Base-by-base conservation (phyloP, 352 stramenopile genomes). In the Blastocystis sp. region DNA sequence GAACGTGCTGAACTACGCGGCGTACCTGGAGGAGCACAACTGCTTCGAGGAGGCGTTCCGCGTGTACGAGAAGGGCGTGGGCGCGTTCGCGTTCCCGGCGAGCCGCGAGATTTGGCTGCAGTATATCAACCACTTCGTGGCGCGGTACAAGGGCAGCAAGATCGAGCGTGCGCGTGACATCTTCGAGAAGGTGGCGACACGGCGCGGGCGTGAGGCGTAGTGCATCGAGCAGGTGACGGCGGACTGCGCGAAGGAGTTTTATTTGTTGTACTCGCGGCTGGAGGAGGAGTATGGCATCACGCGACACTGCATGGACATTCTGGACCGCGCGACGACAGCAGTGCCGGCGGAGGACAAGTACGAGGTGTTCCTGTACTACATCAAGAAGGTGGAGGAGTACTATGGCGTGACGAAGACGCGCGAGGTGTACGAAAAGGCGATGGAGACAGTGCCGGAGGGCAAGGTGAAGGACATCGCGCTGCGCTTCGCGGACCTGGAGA, bases 1-100 rank as follows among this genome's bases (percentile, higher is more conserved):
- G 70, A 98, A 98, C 91, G 92, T 99, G 40, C 91, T 99, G 4
- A 98, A 99, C 90, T 98, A 96, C 91, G 96, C 95, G 0, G 89
- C 92, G 0, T 98, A 97, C 86, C 91, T 99, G 64, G 93, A 98
- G 69, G 96, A 98, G 82, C 92, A 98, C 88, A 95, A 97, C 87
- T 99, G 97, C 89, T 99, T 98, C 89, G 95, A 98, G 89, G 94
- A 98, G 53, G 92, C 93, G 1, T 98, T 98, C 89, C 91, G 93
- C 11, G 94, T 95, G 7, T 98, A 96, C 89, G 96, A 99, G 91
- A 62, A 88, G 34, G 94, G 93, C n/a, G 80, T 97, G 41, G 90
- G 90, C 14, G 79, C 96, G 38, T 97, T 97, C 89, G 76, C 90
- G 69, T 99, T 97, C 90, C 96, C 97, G n/a, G 94, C 98, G 89